Evolutionary conservation across 805 yeast species (phyloP).

Genomic region (Lachancea dasiensis): DNA sequence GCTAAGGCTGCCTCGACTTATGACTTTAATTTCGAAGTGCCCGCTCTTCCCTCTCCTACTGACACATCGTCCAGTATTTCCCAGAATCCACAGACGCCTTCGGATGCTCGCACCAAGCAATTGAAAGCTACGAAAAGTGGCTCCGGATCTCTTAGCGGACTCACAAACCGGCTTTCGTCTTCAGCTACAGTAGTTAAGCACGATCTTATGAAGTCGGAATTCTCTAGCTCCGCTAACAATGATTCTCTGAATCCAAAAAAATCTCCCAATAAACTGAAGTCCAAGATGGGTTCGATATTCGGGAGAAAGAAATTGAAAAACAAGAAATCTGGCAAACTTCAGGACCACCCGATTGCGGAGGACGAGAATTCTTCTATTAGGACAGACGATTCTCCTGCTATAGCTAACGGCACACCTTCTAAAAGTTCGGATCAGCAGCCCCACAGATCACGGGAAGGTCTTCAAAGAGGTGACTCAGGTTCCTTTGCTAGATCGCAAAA

Average conservation of each 20-base stretch:
- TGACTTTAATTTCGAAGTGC: conserved; percentile 16
- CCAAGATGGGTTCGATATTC: conserved; percentile 71
- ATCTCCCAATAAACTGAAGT: conserved; percentile 43
- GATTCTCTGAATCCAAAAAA: conserved; percentile 28
- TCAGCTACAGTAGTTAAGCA: conserved; percentile 26
- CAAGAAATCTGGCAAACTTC: conserved; percentile 15
- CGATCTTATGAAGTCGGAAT: conserved; percentile 30
- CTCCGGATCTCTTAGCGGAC: conserved; percentile 24
- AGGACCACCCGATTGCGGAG: conserved; percentile 4
- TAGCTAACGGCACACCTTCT: background rate
- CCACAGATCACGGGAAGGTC: background rate
- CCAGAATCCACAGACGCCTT: conserved; percentile 5
- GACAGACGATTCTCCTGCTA: conserved; percentile 3
- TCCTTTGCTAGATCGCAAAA: background rate
- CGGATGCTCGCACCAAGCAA: conserved; percentile 1
- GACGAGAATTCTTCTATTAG: conserved; percentile 5
- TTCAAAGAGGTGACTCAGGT: no score
- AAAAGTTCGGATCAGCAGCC: background rate
- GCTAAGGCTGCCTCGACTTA: conserved; percentile 37
- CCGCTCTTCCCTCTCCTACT: background rate
- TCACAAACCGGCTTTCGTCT: conserved; percentile 26
- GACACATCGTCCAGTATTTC: background rate
- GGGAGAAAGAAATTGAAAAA: conserved; percentile 51
- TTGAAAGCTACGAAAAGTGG: conserved; percentile 16
- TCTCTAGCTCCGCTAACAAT: conserved; percentile 29